Evolutionary conservation across 345 rosid species (phyloP), one percentile per base, ranked within the genome.

Genomic region (Melaleuca quinquenervia): DNA sequence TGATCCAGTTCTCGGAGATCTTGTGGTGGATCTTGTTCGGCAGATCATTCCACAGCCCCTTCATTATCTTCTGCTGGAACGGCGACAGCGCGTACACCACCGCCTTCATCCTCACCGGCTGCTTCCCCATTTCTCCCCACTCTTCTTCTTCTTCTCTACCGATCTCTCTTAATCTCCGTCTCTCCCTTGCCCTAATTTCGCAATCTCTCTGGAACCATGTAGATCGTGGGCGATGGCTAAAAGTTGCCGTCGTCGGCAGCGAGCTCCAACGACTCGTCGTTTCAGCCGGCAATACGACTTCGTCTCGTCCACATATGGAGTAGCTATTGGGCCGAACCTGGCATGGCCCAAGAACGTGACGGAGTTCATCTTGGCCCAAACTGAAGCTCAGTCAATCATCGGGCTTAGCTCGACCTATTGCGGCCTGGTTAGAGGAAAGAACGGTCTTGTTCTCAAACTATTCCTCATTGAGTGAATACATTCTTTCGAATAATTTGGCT

Each of bases 1-100:
- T 92, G 94, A 94, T 89, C 98, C 98, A 96, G 86, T 95, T 96
- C 87, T 96, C 98, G 75, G 96, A 86, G 87, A 96, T 91, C 92
- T 96, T 96, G 91, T 96, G 98, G 55, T 90, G 92, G 89, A 96
- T 91, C 96, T 95, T 96, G 83, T 84, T 86, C 3, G 98, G 93
- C 16, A 95, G 88, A 90, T 93, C 96, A 50, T 93, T 95, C 94
- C 94, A 95, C 11, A 95, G 94, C 21, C 96, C 97, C 4, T 90
- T 36, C 98, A 95, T 94, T 11, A 91, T 82, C 90, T 95, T 95
- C 91, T 96, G 96, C 87, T 96, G 98, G 87, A 93, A 96, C 82
- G 96, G 98, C 15, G 98, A 95, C 78, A 95, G 91, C 3, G 96
- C 92, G 91, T 94, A 95, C 26, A 95, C 90, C 90, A 96, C 96